Conservation (phyloP, 257 asterid genomes). For the Oldenlandia corymbosa region DNA sequence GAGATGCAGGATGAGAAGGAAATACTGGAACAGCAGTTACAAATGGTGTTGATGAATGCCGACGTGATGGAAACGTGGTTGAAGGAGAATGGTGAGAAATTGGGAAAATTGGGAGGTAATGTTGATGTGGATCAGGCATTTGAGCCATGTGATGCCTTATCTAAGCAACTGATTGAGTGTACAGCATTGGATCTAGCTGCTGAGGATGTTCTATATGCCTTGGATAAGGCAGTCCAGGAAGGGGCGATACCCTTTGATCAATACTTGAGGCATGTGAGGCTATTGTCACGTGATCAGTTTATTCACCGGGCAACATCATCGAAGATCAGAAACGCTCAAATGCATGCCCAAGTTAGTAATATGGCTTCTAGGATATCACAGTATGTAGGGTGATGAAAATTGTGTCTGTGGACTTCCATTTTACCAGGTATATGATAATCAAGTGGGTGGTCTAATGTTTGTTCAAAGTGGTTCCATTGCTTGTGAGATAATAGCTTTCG, state of each 20-base stretch:
- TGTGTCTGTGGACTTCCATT: neutral
- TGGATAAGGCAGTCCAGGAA: conserved; percentile 86
- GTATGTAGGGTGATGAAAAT: conserved; percentile 32
- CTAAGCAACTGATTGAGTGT: conserved; percentile 73
- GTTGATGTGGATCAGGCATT: conserved; percentile 60
- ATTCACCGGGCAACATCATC: conserved; percentile 79
- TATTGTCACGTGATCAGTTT: conserved; percentile 74
- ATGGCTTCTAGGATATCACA: conserved; percentile 79
- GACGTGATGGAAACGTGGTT: conserved; percentile 72
- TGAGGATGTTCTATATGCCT: conserved; percentile 72
- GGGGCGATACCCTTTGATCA: conserved; percentile 85
- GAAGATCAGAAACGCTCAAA: conserved; percentile 80
- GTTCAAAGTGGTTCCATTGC: conserved; percentile 4
- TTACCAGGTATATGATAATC: neutral
- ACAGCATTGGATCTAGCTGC: conserved; percentile 74
- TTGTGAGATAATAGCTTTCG: conserved; percentile 15
- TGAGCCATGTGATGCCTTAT: conserved; percentile 57
- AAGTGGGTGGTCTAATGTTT: conserved; percentile 9
- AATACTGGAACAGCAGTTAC: conserved; percentile 85
- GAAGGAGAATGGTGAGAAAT: conserved; percentile 62
- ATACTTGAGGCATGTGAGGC: conserved; percentile 78
- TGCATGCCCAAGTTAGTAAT: conserved; percentile 87
- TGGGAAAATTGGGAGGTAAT: conserved; percentile 27
- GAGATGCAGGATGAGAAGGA: conserved; percentile 90
- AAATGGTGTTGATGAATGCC: conserved; percentile 70